Base-by-base conservation (phyloP, 73 alveolate genomes). In the Symbiodinium pilosum region DNA sequence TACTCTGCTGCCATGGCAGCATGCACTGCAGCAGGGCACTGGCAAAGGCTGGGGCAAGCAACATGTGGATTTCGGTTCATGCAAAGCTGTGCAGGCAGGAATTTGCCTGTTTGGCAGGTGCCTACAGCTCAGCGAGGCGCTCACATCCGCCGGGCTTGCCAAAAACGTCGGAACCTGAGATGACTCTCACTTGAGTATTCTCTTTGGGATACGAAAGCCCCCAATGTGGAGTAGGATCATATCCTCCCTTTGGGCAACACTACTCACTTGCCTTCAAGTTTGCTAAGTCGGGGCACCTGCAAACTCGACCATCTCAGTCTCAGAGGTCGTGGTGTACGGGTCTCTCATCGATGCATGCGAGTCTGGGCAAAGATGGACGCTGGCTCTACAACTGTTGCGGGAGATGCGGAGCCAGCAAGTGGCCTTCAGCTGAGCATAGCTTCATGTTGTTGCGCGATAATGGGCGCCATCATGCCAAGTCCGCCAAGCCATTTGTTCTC, bases 331-430 rank as follows among this genome's bases (percentile, higher is more conserved):
- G 44, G 43, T 36, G 44, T 73, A 73, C 43, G 85, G 85, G 11
- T 73, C 44, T 43, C 85, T 73, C n/a, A 32, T 73, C 85, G 43
- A 36, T 26, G 85, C 85, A n/a, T 73, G 85, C 43, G 85, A 73
- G 32, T n/a, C 85, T 7, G 85, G 85, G 34, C 41, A 12, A 9
- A 42, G 34, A 14, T 73, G 85, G 85, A 12, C 16, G 44, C 85
- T 73, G 85, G 85, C 85, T 12, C 18, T 73, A 43, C 85, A 73
- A 30, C 85, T 73, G 85, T 30, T 73, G 85, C 44, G 28, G 34
- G 85, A 73, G 41, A 73, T 73, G 85, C 85, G 26, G 43, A 14
- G 3, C 44, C 85, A 73, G 85, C 41, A 73, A 73, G 85, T 73
- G 44, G 85, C 85, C 18, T 24, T 34, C 26, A 73, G 41, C 38